Conservation (phyloP, 2,329 filamentous ascomycete species). For the Trichothecium sympodiale region DNA sequence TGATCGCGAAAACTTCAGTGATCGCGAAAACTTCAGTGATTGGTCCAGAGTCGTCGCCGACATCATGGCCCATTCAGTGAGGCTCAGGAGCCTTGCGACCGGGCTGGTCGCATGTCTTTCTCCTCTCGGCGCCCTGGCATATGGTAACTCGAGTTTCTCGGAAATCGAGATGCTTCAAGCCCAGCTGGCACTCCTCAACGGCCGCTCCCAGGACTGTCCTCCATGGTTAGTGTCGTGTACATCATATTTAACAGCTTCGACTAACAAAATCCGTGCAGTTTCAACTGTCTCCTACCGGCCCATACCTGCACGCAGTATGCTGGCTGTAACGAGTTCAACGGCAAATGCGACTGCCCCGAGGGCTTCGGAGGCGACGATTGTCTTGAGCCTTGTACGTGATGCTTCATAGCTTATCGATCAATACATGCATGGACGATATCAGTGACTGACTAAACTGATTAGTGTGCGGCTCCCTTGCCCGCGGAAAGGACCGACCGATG, state of each 20-base stretch:
- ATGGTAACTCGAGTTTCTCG: constrained; percentile 46
- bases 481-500: constrained; percentile 68
- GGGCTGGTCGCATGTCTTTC: constrained; percentile 29
- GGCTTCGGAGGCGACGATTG: constrained; percentile 95
- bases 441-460: not conserved
- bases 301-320: constrained; percentile 89
- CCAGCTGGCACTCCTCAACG: constrained; percentile 60
- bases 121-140: constrained; percentile 11
- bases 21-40: too few species aligned
- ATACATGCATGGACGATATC: not conserved
- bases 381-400: constrained; percentile 56
- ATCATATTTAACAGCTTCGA: constrained; percentile 30
- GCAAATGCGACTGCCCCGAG: constrained; percentile 83
- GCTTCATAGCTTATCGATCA: not conserved
- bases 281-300: constrained; percentile 93
- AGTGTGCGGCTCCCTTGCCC: constrained; percentile 80
- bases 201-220: constrained; percentile 66
- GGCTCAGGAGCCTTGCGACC: constrained; percentile 25
- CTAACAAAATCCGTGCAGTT: constrained; percentile 42
- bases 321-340: constrained; percentile 77
- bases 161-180: constrained; percentile 49
- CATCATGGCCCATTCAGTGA: constrained; percentile 5
- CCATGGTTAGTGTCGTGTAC: constrained; percentile 52
- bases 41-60: too few species aligned
- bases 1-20: too few species aligned